These are phyloP conservation scores for Sugiyamaella marilandica DNA, from an alignment of 805 yeast species.

Conservation along the genomic window DNA sequence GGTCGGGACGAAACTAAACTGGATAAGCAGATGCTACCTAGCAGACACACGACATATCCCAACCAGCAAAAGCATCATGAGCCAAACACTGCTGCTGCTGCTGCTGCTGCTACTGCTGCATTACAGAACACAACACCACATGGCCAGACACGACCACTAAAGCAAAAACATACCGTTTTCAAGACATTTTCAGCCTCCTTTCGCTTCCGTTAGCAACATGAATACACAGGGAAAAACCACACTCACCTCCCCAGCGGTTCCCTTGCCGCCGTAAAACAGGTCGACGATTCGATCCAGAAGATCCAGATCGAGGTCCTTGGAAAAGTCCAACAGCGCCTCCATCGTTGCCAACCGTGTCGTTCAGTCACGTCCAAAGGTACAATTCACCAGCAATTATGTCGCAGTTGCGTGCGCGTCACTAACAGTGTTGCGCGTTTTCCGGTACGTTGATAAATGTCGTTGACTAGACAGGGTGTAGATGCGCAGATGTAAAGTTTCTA, in stretches of 20 bases:
- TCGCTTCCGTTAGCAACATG: constrained; percentile 19
- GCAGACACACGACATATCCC: too few relatives aligned
- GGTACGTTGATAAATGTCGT: not conserved
- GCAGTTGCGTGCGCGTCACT: not conserved
- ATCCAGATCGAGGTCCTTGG: constrained; percentile 72
- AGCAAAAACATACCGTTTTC: constrained; percentile 26
- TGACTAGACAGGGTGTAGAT: not conserved
- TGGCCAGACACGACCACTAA: too few relatives aligned
- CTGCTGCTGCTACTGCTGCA: too few relatives aligned
- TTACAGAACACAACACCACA: not conserved
- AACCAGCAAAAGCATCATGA: too few relatives aligned
- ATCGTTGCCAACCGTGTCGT: constrained; percentile 34
- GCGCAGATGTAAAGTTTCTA: not conserved
- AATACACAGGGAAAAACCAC: not conserved
- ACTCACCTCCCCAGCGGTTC: constrained; percentile 46
- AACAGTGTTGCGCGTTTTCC: not conserved
- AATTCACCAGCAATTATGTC: not conserved
- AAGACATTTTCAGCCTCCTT: constrained; percentile 37
- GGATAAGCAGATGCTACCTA: not conserved
- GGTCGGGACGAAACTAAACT: not conserved
- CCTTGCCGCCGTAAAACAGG: constrained; percentile 75
- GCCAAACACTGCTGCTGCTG: not conserved
- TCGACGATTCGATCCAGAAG: constrained; percentile 80
- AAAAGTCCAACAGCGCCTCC: constrained; percentile 87
- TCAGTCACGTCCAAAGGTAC: not conserved